Percentiles rank a stretch among this genome's conserved stretches.
These are phyloP conservation scores for Trypanosoma mega DNA, from an alignment of 208 protist species.

Conservation along the genomic window DNA sequence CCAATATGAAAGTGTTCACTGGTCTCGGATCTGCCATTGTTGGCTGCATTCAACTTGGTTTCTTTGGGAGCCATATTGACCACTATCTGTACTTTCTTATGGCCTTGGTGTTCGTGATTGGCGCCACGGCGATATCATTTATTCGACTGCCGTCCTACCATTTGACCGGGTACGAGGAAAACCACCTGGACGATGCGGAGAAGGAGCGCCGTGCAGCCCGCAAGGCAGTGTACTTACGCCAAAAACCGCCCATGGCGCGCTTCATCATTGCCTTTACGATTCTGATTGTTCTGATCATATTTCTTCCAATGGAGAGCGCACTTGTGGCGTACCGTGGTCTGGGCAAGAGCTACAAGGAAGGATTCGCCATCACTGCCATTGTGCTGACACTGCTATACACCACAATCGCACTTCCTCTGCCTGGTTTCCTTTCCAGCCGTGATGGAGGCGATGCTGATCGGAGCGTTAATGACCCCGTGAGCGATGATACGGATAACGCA, in stretches of 20 bases:
- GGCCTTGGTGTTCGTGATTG: conserved; percentile 35
- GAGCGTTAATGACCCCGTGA: too few species aligned
- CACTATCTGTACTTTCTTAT: conserved; percentile 66
- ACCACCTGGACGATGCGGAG: conserved; percentile 36
- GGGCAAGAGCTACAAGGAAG: conserved; percentile 21
- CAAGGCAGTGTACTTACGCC: conserved; percentile 58
- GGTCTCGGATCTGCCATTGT: conserved; percentile 74
- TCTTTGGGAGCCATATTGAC: conserved; percentile 48
- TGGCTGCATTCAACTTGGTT: conserved; percentile 50
- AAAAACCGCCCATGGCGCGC: conserved; percentile 61
- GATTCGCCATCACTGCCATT: conserved; percentile 46
- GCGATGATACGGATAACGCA: neutral
- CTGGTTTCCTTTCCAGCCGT: too few species aligned
- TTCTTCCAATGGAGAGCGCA: conserved; percentile 59
- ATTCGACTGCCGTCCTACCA: conserved; percentile 68
- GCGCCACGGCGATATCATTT: conserved; percentile 37
- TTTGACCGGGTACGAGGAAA: conserved; percentile 61
- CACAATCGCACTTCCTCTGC: conserved; percentile 50
- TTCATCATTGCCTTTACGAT: conserved; percentile 68
- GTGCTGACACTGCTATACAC: conserved; percentile 33
- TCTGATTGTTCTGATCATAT: conserved; percentile 56
- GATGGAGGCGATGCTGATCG: too few species aligned
- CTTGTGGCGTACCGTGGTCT: conserved; percentile 43
- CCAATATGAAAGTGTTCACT: conserved; percentile 76
- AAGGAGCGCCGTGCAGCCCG: conserved; percentile 33